These are phyloP conservation scores for Prinsepia uniflora DNA, from an alignment of 306 rosid genomes.

Conservation along the genomic window DNA sequence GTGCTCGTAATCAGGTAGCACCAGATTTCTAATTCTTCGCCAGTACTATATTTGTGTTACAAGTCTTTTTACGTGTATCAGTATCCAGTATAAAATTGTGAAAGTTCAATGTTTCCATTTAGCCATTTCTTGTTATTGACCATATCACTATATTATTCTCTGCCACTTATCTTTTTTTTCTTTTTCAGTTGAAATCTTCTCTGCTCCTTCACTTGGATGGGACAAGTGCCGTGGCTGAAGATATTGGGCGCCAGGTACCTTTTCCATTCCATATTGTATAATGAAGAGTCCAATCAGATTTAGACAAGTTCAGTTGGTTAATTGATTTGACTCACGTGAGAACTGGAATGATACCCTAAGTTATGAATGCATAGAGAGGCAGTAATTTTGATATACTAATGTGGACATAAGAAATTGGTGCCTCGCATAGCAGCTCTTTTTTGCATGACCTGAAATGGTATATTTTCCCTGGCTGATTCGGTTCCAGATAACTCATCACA, in stretches of 20 bases:
- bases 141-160: background rate
- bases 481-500: no score
- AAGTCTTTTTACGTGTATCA: background rate
- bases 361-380: background rate
- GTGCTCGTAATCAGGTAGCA: constrained; percentile 86
- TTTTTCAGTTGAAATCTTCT: constrained; percentile 77
- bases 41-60: background rate
- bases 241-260: constrained; percentile 88
- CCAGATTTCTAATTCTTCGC: background rate
- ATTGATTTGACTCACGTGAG: background rate
- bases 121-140: background rate
- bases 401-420: background rate
- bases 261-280: constrained; percentile 10
- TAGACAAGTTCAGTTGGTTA: background rate
- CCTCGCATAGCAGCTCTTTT: background rate
- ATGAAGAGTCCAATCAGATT: background rate
- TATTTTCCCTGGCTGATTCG: background rate
- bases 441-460: background rate
- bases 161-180: background rate
- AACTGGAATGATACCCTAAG: background rate
- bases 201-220: constrained; percentile 87
- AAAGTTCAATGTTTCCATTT: background rate
- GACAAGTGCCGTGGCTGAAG: constrained; percentile 86
- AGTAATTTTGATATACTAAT: background rate
- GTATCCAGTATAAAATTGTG: background rate